Evolutionary conservation across 148 eudicot genomes (phyloP).

Genomic region (Chenopodium formosanum): DNA sequence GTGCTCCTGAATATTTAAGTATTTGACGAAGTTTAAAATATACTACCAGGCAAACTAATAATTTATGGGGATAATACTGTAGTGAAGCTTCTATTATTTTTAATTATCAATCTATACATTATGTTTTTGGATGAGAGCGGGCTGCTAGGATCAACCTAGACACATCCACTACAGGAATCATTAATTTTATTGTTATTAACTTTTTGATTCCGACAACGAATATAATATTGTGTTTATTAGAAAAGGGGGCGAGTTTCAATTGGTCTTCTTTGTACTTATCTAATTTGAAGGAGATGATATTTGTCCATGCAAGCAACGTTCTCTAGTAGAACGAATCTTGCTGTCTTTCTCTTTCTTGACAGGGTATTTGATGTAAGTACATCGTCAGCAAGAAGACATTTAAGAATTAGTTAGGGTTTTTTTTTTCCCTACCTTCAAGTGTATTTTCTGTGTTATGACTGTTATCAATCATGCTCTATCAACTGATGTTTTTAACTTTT

Average conservation of each 20-base stretch:
- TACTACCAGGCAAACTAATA: neutral
- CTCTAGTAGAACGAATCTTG: slow-evolving; percentile 7
- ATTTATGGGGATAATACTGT: neutral
- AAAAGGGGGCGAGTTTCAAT: slow-evolving; percentile 10
- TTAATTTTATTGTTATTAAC: neutral
- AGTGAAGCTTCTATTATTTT: neutral
- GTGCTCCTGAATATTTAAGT: neutral
- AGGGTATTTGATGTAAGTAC: slow-evolving; percentile 5
- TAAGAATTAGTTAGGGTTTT: too few species aligned
- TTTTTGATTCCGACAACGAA: slow-evolving; percentile 9
- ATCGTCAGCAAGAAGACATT: slow-evolving; percentile 1
- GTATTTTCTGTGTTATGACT: neutral
- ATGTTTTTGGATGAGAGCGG: neutral
- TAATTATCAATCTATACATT: neutral
- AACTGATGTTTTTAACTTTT: neutral
- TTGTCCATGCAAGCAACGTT: slow-evolving; percentile 19
- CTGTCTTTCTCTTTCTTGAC: slow-evolving; percentile 19
- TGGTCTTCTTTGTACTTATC: slow-evolving; percentile 4
- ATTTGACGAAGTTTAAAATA: slow-evolving; percentile 15
- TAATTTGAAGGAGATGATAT: neutral
- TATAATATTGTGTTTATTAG: neutral
- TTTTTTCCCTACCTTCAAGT: neutral
- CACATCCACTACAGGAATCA: neutral
- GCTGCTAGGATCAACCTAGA: slow-evolving; percentile 2
- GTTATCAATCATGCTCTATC: neutral